Evolutionary conservation across 179 eudicot genomes (phyloP).

Genomic region (Gypsophila paniculata): DNA sequence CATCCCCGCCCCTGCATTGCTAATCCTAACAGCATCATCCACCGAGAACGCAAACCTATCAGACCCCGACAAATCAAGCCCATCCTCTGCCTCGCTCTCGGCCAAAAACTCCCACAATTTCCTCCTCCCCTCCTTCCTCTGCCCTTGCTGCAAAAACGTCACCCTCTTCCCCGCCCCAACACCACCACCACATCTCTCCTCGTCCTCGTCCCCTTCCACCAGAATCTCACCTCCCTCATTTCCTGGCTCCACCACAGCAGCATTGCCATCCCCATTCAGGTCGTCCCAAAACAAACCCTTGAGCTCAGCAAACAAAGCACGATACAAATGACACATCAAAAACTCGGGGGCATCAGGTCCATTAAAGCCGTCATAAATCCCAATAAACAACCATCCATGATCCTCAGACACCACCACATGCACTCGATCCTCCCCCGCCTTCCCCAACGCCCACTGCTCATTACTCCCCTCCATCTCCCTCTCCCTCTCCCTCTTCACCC

Average conservation of each 20-base stretch:
- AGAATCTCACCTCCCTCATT: conserved; percentile 11
- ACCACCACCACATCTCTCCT: conserved; percentile 26
- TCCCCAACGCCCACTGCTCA: conserved; percentile 94
- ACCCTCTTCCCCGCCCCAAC: conserved; percentile 52
- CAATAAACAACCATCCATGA: conserved; percentile 93
- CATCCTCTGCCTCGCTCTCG: conserved; percentile 75
- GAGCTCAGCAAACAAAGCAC: conserved; percentile 62
- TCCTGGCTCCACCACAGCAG: neutral
- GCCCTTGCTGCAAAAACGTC: conserved; percentile 50
- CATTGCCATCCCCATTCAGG: conserved; percentile 25
- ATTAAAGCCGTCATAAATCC: conserved; percentile 97
- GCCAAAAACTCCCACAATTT: conserved; percentile 87
- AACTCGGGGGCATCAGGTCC: conserved; percentile 99
- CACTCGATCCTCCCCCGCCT: conserved; percentile 97
- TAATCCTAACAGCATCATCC: conserved; percentile 74
- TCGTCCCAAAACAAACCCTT: conserved; percentile 92
- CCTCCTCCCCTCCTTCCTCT: conserved; percentile 49
- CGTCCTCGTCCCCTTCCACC: neutral
- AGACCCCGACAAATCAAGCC: conserved; percentile 92
- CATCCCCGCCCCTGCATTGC: conserved; percentile 56
- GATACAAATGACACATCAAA: conserved; percentile 83
- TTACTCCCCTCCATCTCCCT: conserved; percentile 54
- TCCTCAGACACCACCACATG: conserved; percentile 97
- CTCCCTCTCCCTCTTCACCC: conserved; percentile 35
- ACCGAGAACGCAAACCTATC: conserved; percentile 95